These are phyloP conservation scores for Cryptococcus sp. DNA, from an alignment of 1,284 basidiomycete species.

Conservation along the genomic window DNA sequence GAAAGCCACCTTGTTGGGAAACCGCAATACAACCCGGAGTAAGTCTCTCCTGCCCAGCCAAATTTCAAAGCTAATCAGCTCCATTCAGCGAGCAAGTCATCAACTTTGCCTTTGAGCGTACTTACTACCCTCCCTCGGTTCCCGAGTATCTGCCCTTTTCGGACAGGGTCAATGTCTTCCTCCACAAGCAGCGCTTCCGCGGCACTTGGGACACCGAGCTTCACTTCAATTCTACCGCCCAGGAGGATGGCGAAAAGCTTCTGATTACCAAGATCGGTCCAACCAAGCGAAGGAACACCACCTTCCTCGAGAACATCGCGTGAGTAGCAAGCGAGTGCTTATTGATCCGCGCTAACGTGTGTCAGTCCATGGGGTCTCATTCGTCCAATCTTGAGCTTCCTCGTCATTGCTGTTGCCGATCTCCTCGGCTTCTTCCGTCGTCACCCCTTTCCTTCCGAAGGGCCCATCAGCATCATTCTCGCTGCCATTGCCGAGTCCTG, in stretches of 20 bases:
- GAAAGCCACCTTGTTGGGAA: conserved; percentile 26
- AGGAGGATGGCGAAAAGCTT: conserved; percentile 23
- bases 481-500: conserved; percentile 27
- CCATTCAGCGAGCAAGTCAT: conserved; percentile 28
- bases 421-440: conserved; percentile 32
- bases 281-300: conserved; percentile 16
- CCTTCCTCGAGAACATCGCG: conserved; percentile 28
- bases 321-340: conserved; percentile 17
- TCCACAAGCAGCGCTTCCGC: conserved; percentile 12
- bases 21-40: conserved; percentile 39
- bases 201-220: conserved; percentile 22
- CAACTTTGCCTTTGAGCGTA: conserved; percentile 26
- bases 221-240: conserved; percentile 29
- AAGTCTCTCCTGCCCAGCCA: conserved; percentile 8
- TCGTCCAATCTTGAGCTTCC: conserved; percentile 26
- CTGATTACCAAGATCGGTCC: conserved; percentile 39
- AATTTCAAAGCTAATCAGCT: background rate
- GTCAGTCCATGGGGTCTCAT: conserved; percentile 24
- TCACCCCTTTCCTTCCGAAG: conserved; percentile 29
- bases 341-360: background rate
- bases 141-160: conserved; percentile 23
- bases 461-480: conserved; percentile 17
- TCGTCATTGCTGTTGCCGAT: conserved; percentile 25
- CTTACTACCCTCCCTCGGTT: conserved; percentile 20
- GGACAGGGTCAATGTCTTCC: conserved; percentile 6